These are phyloP conservation scores for Dillenia turbinata DNA, from an alignment of 164 flowering plant species.

Conservation along the genomic window DNA sequence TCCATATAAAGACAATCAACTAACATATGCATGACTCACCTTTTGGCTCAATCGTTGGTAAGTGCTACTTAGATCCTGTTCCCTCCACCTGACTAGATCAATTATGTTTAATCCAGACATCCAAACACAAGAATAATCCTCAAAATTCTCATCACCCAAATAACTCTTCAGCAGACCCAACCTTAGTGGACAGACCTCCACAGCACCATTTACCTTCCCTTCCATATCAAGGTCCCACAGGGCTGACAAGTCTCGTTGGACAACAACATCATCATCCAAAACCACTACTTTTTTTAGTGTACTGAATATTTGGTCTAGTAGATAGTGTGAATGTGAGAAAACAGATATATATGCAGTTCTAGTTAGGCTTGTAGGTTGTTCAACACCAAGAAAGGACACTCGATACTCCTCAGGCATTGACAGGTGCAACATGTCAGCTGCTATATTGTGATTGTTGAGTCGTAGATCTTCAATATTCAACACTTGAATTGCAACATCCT, in stretches of 20 bases:
- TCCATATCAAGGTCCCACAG: slow-evolving; percentile 79
- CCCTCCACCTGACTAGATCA: slow-evolving; percentile 83
- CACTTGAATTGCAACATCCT: slow-evolving; percentile 64
- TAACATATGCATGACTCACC: slow-evolving; percentile 30
- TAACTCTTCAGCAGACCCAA: slow-evolving; percentile 54
- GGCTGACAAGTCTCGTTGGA: slow-evolving; percentile 72
- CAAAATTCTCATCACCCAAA: slow-evolving; percentile 28
- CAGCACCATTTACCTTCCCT: slow-evolving; percentile 83
- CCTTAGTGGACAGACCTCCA: slow-evolving; percentile 49
- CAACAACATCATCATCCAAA: slow-evolving; percentile 86
- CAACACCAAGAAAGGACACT: slow-evolving; percentile 43
- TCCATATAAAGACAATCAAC: too few species aligned
- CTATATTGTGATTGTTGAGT: slow-evolving; percentile 22
- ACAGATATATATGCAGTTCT: slow-evolving; percentile 65
- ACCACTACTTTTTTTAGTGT: slow-evolving; percentile 66
- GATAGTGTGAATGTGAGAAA: slow-evolving; percentile 70
- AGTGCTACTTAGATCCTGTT: slow-evolving; percentile 42
- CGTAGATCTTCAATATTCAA: slow-evolving; percentile 66
- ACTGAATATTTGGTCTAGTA: slow-evolving; percentile 68
- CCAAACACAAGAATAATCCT: slow-evolving; percentile 72
- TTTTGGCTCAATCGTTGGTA: slow-evolving; percentile 40
- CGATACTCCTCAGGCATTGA: slow-evolving; percentile 74
- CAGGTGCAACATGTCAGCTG: slow-evolving; percentile 17
- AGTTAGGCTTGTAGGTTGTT: slow-evolving; percentile 13
- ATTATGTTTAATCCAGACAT: slow-evolving; percentile 87